A percentile compares a stretch with the other conserved stretches of the same genome.
Conservation (phyloP, 208 protist species). For the Trichomonas gallinae region DNA sequence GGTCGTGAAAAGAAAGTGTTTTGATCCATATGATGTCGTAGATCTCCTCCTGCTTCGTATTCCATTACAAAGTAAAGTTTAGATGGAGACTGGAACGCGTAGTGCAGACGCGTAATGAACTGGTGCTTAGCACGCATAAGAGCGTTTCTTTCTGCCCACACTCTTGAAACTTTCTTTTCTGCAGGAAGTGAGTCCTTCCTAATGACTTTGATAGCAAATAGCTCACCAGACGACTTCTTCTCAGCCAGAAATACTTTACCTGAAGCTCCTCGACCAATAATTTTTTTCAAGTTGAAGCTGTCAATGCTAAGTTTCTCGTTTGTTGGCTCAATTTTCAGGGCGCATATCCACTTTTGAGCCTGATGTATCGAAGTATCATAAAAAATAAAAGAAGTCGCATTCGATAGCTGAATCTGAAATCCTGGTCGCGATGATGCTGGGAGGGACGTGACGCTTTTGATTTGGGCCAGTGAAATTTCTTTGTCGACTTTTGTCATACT, state of each 20-base stretch:
- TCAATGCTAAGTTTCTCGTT: not conserved
- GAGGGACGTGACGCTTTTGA: not conserved
- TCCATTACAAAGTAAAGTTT: not conserved
- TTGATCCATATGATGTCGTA: not conserved
- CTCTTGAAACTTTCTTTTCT: not conserved
- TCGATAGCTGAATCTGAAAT: not conserved
- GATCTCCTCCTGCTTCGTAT: not conserved
- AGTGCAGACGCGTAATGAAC: not conserved
- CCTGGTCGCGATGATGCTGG: not conserved
- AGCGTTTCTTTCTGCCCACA: not conserved
- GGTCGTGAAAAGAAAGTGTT: not conserved
- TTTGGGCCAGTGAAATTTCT: not conserved
- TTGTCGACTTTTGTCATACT: not conserved
- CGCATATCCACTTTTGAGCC: not conserved
- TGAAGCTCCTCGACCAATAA: not conserved
- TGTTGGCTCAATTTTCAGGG: not conserved
- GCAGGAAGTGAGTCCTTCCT: not conserved
- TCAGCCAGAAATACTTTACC: not conserved
- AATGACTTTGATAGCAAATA: not conserved
- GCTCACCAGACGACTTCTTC: not conserved
- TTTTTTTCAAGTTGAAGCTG: not conserved
- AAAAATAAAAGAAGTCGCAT: not conserved
- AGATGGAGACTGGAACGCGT: not conserved
- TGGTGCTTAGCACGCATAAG: not conserved
- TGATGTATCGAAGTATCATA: not conserved